Conservation (phyloP, 2,329 filamentous ascomycete species). For the Ophiostoma sp. region DNA sequence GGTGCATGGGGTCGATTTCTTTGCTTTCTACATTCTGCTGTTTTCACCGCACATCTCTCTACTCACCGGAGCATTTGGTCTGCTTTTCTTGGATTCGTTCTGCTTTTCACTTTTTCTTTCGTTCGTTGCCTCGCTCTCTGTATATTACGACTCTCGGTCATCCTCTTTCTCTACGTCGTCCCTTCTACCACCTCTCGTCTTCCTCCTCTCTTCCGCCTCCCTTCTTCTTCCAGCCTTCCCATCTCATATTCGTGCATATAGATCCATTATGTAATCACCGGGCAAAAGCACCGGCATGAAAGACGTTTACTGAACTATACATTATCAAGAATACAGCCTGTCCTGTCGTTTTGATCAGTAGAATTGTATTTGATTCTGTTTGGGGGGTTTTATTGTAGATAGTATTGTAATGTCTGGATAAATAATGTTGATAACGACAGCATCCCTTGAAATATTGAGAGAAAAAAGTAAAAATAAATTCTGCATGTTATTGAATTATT, state of each 20-base stretch:
- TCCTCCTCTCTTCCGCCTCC: not conserved
- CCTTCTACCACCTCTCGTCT: not conserved
- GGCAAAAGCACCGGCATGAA: conserved; percentile 20
- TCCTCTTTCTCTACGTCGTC: not conserved
- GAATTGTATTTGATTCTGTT: no score
- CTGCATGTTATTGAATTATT: no score
- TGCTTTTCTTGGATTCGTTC: conserved; percentile 4
- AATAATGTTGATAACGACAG: no score
- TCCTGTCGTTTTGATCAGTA: not conserved
- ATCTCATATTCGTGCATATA: conserved; percentile 18
- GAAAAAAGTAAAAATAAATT: no score
- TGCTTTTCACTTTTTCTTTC: conserved; percentile 15
- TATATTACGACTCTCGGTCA: conserved; percentile 8
- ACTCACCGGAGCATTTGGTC: conserved; percentile 20
- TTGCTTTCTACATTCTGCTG: not conserved
- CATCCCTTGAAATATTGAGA: no score
- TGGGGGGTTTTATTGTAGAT: no score
- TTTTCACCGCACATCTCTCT: conserved; percentile 20
- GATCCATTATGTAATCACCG: conserved; percentile 18
- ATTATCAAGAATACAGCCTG: not conserved
- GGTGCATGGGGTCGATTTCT: not conserved
- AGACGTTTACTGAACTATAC: not conserved
- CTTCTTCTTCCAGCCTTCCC: conserved; percentile 1
- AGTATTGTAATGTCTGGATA: not conserved
- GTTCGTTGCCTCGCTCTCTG: not conserved